These are phyloP conservation scores for Irpex sp. DNA, from an alignment of 1,284 basidiomycete species.

Conservation along the genomic window DNA sequence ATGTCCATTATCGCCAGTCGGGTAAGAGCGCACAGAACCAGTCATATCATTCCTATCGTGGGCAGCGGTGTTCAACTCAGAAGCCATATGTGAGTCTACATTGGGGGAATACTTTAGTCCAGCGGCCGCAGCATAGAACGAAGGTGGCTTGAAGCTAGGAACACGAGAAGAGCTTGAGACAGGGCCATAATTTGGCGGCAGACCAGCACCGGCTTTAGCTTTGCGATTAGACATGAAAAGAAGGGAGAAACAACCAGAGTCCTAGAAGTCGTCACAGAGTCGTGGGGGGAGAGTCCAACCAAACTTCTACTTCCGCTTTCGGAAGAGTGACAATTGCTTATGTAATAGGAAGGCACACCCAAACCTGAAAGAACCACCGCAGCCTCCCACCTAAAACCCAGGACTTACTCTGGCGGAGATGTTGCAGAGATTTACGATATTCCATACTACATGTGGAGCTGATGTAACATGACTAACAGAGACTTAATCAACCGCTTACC, in stretches of 20 bases:
- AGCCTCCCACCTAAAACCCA: too few species aligned
- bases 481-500: too few species aligned
- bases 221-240: background rate
- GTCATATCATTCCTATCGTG: background rate
- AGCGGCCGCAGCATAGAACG: constrained; percentile 63
- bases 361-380: too few species aligned
- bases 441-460: too few species aligned
- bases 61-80: background rate
- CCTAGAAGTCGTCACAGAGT: background rate
- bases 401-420: too few species aligned
- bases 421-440: too few species aligned
- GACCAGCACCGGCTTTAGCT: background rate
- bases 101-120: constrained; percentile 27
- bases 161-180: background rate
- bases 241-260: background rate
- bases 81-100: background rate
- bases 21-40: background rate
- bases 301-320: background rate
- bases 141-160: constrained; percentile 52
- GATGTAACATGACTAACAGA: too few species aligned
- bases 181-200: background rate
- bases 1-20: constrained; percentile 1
- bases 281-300: background rate
- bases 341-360: background rate
- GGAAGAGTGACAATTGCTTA: background rate